Evolutionary conservation across 129 eudicot species (phyloP).

Genomic region (Ambrosia artemisiifolia): DNA sequence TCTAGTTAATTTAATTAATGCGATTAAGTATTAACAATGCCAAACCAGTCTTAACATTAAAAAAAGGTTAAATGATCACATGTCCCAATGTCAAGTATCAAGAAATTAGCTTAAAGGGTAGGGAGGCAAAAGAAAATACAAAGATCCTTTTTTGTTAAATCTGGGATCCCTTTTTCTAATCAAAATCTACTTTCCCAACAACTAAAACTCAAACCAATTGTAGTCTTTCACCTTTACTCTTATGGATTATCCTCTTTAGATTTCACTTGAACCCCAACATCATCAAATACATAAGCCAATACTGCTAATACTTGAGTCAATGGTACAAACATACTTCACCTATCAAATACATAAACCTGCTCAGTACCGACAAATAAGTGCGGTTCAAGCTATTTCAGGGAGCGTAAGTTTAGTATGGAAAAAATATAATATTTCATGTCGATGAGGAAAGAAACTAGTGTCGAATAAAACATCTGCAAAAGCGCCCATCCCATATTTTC

Average conservation of each 20-base stretch:
- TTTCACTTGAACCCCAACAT: too few relatives aligned
- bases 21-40: neutral
- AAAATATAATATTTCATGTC: too few relatives aligned
- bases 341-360: neutral
- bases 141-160: constrained; percentile 12
- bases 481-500: too few relatives aligned
- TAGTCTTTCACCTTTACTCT: neutral
- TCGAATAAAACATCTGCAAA: too few relatives aligned
- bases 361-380: neutral
- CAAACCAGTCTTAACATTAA: neutral
- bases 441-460: too few relatives aligned
- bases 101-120: constrained; percentile 8
- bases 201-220: constrained; percentile 24
- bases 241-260: too few relatives aligned
- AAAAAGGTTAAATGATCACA: neutral
- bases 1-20: too few relatives aligned
- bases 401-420: too few relatives aligned
- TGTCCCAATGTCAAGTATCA: constrained; percentile 17
- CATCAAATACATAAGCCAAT: neutral
- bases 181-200: constrained; percentile 13
- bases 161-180: constrained; percentile 6
- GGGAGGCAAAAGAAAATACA: constrained; percentile 13
- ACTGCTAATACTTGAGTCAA: neutral
- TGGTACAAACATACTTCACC: neutral
- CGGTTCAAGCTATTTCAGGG: too few relatives aligned